These are phyloP conservation scores for Sarocladium kiliense DNA, from an alignment of 2,329 filamentous ascomycete genomes.

Conservation along the genomic window DNA sequence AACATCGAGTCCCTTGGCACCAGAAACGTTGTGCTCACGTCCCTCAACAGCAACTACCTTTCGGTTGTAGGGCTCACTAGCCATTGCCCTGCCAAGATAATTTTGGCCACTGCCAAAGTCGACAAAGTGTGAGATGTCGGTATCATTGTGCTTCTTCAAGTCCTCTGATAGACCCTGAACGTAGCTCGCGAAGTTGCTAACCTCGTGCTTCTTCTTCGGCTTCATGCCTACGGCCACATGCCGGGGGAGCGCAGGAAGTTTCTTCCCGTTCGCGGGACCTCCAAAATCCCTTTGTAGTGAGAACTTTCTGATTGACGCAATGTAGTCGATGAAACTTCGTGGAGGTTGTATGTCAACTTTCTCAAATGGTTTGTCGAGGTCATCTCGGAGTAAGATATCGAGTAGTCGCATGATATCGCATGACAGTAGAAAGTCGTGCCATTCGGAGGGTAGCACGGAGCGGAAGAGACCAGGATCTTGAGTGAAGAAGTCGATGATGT, in stretches of 20 bases:
- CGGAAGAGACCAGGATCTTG: constrained; percentile 68
- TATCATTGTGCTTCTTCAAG: constrained; percentile 52
- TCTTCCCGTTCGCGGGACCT: constrained; percentile 26
- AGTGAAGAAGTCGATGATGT: constrained; percentile 95
- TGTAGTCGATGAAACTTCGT: constrained; percentile 63
- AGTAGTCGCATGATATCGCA: constrained; percentile 71
- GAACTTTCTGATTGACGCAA: constrained; percentile 64
- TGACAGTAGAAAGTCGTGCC: constrained; percentile 71
- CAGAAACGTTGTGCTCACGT: constrained; percentile 77
- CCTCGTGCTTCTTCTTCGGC: constrained; percentile 91
- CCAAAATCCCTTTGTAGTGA: constrained; percentile 60
- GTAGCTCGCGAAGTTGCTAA: constrained; percentile 83
- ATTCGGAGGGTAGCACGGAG: constrained; percentile 68
- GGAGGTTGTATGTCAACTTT: constrained; percentile 34
- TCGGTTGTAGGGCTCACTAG: constrained; percentile 78
- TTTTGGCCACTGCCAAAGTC: constrained; percentile 98
- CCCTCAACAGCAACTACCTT: constrained; percentile 90
- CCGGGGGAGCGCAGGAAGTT: constrained; percentile 56
- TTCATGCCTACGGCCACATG: constrained; percentile 88
- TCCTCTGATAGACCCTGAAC: constrained; percentile 57
- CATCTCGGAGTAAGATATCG: constrained; percentile 74
- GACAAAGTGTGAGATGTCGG: constrained; percentile 75
- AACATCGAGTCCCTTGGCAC: constrained; percentile 81
- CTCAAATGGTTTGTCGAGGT: constrained; percentile 42
- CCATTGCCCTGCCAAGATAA: constrained; percentile 84